Evolutionary conservation across 1,139 yeast genomes (phyloP).

Genomic region (Lodderomyces metapsilosis): DNA sequence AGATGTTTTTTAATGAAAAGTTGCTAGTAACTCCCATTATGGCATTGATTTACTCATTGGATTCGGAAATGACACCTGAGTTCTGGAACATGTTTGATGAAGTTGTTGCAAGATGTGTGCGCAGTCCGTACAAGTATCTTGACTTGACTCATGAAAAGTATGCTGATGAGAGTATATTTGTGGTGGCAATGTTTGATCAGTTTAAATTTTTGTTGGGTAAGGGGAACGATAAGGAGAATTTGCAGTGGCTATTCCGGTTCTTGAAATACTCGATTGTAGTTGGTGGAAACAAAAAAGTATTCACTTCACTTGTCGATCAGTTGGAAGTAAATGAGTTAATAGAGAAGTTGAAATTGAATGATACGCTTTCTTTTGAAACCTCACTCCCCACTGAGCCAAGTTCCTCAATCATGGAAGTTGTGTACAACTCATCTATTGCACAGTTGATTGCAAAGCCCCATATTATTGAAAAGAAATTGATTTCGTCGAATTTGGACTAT

Average conservation of each 20-base stretch:
- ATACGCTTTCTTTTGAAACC: background rate
- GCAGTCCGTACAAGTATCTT: conserved; percentile 79
- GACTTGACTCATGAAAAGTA: conserved; percentile 53
- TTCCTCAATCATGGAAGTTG: conserved; percentile 16
- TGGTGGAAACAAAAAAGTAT: conserved; percentile 50
- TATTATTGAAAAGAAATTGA: conserved; percentile 27
- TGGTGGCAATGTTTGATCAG: conserved; percentile 71
- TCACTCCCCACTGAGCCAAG: conserved; percentile 4
- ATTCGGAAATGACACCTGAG: conserved; percentile 10
- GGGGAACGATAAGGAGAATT: conserved; percentile 22
- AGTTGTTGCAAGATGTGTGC: conserved; percentile 63
- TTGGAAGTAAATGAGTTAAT: conserved; percentile 4
- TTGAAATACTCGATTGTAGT: conserved; percentile 42
- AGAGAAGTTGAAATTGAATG: conserved; percentile 2
- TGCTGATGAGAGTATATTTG: conserved; percentile 58
- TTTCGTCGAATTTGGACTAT: conserved; percentile 47
- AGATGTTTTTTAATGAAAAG: conserved; percentile 45
- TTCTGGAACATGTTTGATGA: conserved; percentile 69
- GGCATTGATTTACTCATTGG: conserved; percentile 42
- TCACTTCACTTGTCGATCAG: conserved; percentile 8
- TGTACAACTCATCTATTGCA: conserved; percentile 17
- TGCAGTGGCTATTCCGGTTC: conserved; percentile 54
- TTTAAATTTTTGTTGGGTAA: conserved; percentile 49
- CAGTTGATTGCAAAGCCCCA: conserved; percentile 14
- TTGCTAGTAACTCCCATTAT: conserved; percentile 44